Conservation (phyloP, 805 yeast genomes). For the Saccharomycopsis sp. region DNA sequence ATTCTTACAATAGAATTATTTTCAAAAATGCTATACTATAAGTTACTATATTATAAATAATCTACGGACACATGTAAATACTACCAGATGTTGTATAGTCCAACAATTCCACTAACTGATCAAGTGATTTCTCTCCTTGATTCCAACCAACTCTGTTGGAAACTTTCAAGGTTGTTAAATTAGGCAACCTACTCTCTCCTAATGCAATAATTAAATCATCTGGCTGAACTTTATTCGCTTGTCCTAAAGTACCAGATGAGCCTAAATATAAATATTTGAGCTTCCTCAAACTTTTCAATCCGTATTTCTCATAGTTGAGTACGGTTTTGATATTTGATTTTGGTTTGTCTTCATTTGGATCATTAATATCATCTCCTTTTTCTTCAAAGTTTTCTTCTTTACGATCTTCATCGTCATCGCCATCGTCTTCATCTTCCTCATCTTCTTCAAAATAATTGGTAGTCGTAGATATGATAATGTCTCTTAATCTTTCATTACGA, state of each 20-base stretch:
- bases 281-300: constrained; percentile 29
- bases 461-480: constrained; percentile 12
- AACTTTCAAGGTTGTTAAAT: constrained; percentile 50
- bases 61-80: constrained; percentile 16
- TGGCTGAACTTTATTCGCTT: constrained; percentile 74
- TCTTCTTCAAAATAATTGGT: constrained; percentile 11
- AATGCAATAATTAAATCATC: constrained; percentile 82
- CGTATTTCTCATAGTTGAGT: background rate
- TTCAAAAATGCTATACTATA: too few species aligned
- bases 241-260: constrained; percentile 81
- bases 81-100: constrained; percentile 8
- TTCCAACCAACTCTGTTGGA: constrained; percentile 85
- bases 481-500: constrained; percentile 1
- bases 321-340: background rate
- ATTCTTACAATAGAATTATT: too few species aligned
- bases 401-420: constrained; percentile 2
- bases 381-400: background rate
- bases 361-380: background rate
- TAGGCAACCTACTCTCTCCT: constrained; percentile 66
- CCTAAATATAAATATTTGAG: constrained; percentile 58
- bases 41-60: background rate
- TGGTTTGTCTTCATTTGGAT: background rate
- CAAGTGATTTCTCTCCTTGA: constrained; percentile 23
- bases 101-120: constrained; percentile 10
- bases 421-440: too few species aligned